phyloP scores from a whole-genome alignment of 2,329 filamentous ascomycete species.

The Bipolaris victoriae region DNA sequence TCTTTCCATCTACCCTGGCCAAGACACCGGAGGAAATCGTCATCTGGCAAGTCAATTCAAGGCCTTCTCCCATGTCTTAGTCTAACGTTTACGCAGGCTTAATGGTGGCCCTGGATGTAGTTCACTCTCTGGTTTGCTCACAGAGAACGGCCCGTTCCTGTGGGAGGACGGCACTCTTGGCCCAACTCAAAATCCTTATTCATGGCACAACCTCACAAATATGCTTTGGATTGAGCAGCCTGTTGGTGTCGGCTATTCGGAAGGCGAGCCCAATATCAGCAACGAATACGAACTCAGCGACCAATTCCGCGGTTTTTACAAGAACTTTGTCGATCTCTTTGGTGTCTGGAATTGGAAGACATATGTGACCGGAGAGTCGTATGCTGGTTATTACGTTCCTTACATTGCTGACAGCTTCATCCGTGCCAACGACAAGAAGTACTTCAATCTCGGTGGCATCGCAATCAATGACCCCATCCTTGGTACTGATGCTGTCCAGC shows the following conservation, averaged over 20 bases:
- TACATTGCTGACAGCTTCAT: constrained; percentile 64
- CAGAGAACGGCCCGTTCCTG: constrained; percentile 72
- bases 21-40: constrained; percentile 63
- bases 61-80: constrained; percentile 1
- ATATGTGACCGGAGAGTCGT: constrained; percentile 62
- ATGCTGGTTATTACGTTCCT: constrained; percentile 63
- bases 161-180: constrained; percentile 69
- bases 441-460: constrained; percentile 60
- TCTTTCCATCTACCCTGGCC: constrained; percentile 64
- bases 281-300: constrained; percentile 55
- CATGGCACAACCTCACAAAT: constrained; percentile 63
- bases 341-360: constrained; percentile 60
- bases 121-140: constrained; percentile 71
- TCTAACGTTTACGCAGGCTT: constrained; percentile 31
- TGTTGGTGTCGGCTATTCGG: constrained; percentile 54
- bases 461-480: constrained; percentile 58
- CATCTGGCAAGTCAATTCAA: constrained; percentile 54
- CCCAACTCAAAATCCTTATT: constrained; percentile 70
- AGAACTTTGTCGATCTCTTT: constrained; percentile 63
- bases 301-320: constrained; percentile 59
- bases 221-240: constrained; percentile 57
- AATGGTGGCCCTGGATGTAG: constrained; percentile 51
- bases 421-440: constrained; percentile 57
- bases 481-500: constrained; percentile 50
- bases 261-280: constrained; percentile 54